Percentiles rank a stretch among this genome's conserved stretches.
phyloP scores from a whole-genome alignment of 768 basidiomycete genomes.

The Lentinula guzmanii region DNA sequence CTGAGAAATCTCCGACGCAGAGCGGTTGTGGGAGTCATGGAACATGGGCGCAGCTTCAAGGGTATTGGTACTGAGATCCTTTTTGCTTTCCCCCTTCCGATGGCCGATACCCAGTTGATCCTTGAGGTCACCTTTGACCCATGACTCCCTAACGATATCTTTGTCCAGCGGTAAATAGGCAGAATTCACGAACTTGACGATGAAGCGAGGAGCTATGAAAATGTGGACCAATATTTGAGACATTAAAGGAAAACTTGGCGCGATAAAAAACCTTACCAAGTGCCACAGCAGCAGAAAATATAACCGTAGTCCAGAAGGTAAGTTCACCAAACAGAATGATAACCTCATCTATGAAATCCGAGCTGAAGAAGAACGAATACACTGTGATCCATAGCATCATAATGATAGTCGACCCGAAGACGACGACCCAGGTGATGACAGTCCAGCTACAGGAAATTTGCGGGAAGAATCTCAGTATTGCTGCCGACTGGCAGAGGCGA shows the following conservation, averaged over 20 bases:
- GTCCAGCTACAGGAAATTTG: slow-evolving; percentile 55
- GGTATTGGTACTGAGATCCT: slow-evolving; percentile 19
- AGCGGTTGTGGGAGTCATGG: slow-evolving; percentile 52
- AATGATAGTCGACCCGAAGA: slow-evolving; percentile 72
- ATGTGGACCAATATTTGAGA: neutral
- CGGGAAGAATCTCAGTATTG: slow-evolving; percentile 2
- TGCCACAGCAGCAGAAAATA: slow-evolving; percentile 64
- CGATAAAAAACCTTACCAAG: slow-evolving; percentile 46
- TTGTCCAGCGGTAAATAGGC: slow-evolving; percentile 80
- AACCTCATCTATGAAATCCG: slow-evolving; percentile 70
- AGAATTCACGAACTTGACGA: slow-evolving; percentile 65
- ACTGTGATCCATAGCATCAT: slow-evolving; percentile 86
- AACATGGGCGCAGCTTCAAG: slow-evolving; percentile 73
- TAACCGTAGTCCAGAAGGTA: slow-evolving; percentile 78
- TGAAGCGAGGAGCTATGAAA: slow-evolving; percentile 67
- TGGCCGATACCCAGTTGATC: slow-evolving; percentile 71
- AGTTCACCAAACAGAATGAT: slow-evolving; percentile 69
- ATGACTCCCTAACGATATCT: slow-evolving; percentile 90
- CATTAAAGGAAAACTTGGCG: neutral
- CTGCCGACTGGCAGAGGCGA: neutral
- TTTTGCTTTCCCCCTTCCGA: slow-evolving; percentile 45
- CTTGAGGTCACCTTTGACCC: slow-evolving; percentile 80
- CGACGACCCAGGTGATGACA: slow-evolving; percentile 76
- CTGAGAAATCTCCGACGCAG: slow-evolving; percentile 55
- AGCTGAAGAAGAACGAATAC: slow-evolving; percentile 75